phyloP scores from a whole-genome alignment of 441 rosid genomes.

The Arabidopsis hybrid region DNA sequence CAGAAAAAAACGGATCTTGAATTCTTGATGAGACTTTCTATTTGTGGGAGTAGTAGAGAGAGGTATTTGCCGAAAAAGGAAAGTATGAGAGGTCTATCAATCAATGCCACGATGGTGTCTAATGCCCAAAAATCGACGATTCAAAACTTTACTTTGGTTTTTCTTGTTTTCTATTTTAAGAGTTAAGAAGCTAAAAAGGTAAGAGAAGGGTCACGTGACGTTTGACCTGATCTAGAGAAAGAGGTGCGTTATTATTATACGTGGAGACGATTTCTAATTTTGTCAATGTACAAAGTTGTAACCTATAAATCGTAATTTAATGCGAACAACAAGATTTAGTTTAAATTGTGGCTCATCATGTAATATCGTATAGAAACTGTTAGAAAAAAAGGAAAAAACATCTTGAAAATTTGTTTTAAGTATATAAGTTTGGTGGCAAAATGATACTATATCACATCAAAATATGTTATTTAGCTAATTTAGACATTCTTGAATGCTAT shows the following conservation, averaged over 20 bases:
- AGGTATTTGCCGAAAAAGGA: constrained; percentile 36
- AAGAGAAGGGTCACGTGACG: constrained; percentile 38
- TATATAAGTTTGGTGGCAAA: too few relatives aligned
- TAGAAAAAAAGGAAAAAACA: too few relatives aligned
- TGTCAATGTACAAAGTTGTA: neutral
- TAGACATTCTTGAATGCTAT: too few relatives aligned
- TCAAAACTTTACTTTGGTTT: constrained; percentile 11
- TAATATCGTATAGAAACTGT: neutral
- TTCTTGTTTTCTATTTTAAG: constrained; percentile 29
- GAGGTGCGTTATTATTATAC: neutral
- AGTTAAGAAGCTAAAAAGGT: constrained; percentile 21
- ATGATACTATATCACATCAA: too few relatives aligned
- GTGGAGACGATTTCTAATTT: neutral
- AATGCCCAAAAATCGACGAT: constrained; percentile 1
- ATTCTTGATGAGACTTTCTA: constrained; percentile 25
- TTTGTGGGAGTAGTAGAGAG: constrained; percentile 5
- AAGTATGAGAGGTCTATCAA: constrained; percentile 29
- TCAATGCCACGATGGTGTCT: constrained; percentile 11
- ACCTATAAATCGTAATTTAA: neutral
- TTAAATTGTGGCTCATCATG: neutral
- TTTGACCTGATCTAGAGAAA: constrained; percentile 36
- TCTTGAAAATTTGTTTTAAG: too few relatives aligned
- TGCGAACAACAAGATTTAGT: neutral
- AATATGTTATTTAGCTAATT: too few relatives aligned
- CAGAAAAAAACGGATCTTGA: constrained; percentile 39